A percentile compares a stretch with the other conserved stretches of the same genome.
These are phyloP conservation scores for Chaetomium sp. DNA, from an alignment of 2,329 filamentous ascomycete species.

Conservation along the genomic window DNA sequence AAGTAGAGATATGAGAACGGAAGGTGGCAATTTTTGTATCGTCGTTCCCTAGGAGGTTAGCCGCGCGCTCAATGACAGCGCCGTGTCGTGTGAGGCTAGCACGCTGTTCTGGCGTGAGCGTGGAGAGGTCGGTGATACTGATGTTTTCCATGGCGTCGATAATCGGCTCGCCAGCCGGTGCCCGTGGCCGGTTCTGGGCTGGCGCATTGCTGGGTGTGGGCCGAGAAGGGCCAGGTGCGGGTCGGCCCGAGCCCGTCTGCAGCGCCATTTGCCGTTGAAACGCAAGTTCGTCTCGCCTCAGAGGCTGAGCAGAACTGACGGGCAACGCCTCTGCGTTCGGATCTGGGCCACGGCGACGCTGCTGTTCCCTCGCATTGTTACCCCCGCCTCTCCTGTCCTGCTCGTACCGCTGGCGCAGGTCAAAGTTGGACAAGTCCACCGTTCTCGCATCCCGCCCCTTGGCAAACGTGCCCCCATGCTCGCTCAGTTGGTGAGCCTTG, in stretches of 20 bases:
- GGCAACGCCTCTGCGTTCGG: slow-evolving; percentile 79
- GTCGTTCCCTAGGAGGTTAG: slow-evolving; percentile 74
- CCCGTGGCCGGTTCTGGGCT: slow-evolving; percentile 12
- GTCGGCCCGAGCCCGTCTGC: slow-evolving; percentile 50
- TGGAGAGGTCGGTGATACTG: slow-evolving; percentile 43
- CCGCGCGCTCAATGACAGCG: slow-evolving; percentile 79
- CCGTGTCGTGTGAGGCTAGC: slow-evolving; percentile 73
- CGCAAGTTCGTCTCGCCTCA: slow-evolving; percentile 81
- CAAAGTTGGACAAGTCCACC: slow-evolving; percentile 83
- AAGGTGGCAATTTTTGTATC: slow-evolving; percentile 68
- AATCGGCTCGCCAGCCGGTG: slow-evolving; percentile 17
- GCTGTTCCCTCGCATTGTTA: slow-evolving; percentile 31
- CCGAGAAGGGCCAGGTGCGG: slow-evolving; percentile 22
- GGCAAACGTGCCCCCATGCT: slow-evolving; percentile 71
- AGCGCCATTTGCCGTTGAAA: slow-evolving; percentile 90
- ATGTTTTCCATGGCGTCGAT: slow-evolving; percentile 44
- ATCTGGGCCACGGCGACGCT: slow-evolving; percentile 63
- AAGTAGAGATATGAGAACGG: slow-evolving; percentile 71
- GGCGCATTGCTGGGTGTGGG: slow-evolving; percentile 5
- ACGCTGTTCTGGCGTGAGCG: slow-evolving; percentile 68
- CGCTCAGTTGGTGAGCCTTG: slow-evolving; percentile 83
- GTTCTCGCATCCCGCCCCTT: slow-evolving; percentile 80
- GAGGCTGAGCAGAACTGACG: slow-evolving; percentile 67
- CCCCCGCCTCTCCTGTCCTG: slow-evolving; percentile 47
- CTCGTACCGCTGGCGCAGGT: slow-evolving; percentile 67